Conservation (phyloP, 768 basidiomycete genomes). For the Glaciozyma antarctica region DNA sequence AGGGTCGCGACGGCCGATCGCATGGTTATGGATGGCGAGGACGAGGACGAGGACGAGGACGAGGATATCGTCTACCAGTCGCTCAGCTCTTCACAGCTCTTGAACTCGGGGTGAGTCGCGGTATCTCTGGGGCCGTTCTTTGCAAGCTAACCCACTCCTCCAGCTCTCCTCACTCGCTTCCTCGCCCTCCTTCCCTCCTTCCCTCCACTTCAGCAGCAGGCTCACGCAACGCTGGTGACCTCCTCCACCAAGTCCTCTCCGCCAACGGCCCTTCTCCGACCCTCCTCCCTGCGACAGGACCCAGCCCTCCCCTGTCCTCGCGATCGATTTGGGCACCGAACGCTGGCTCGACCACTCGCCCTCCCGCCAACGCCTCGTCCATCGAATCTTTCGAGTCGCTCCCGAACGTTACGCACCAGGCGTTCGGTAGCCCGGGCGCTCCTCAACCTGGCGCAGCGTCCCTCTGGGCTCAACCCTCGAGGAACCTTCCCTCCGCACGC, state of each 20-base stretch:
- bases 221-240: not conserved
- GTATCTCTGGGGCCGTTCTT: conserved; percentile 3
- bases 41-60: conserved; percentile 54
- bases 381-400: conserved; percentile 4
- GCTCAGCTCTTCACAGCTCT: not conserved
- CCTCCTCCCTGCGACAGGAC: not conserved
- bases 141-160: not conserved
- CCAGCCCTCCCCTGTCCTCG: not conserved
- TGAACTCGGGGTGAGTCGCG: not conserved
- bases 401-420: conserved; percentile 5
- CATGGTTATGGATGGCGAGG: conserved; percentile 45
- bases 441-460: not conserved
- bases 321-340: conserved; percentile 3
- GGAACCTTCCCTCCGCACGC: too few species aligned
- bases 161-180: not conserved
- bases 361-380: not conserved
- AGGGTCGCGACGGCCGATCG: conserved; percentile 52
- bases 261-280: not conserved
- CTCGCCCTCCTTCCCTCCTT: not conserved
- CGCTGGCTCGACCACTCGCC: not conserved
- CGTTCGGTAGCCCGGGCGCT: not conserved
- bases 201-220: not conserved
- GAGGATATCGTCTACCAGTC: conserved; percentile 59
- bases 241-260: conserved; percentile 1
- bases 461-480: not conserved